Evolutionary conservation across 2,329 filamentous ascomycete genomes (phyloP), one percentile per base, ranked within the genome.

Genomic region (Sclerotinia borealis): DNA sequence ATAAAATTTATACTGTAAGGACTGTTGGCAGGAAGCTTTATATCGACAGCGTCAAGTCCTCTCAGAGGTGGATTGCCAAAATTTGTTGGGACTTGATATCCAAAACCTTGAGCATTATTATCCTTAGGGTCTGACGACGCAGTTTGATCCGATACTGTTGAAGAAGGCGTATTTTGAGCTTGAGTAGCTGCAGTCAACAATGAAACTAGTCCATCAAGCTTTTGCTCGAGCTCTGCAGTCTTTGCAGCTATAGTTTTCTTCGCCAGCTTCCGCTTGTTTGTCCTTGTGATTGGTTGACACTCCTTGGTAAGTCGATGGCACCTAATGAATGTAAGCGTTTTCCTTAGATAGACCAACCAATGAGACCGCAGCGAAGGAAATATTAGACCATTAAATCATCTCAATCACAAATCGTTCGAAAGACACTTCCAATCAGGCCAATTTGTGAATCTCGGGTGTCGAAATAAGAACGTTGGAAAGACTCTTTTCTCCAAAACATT

Each of bases 191-290:
- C 27, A n/a, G 60, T 45, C 34, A 63, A 36, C 15, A 63, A 59
- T 13, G 61, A 59, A 34, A 67, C 62, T 15, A 68, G 27, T 11
- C 64, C 65, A 34, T 68, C 65, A 22, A 68, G 65, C 37, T 67
- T 68, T 49, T 65, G 51, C 49, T 68, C 66, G 13, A 68, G 63
- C 29, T 64, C 63, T 45, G 66, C 66, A 11, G 66, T 65, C 43
- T 65, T 68, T 10, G 55, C n/a, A 34, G 63, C 61, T 55, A 60
- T 39, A 31, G 52, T 62, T 55, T 62, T 68, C 15, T 39, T 50
- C 25, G 29, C 52, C 15, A 52, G 52, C 56, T 60, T 68, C 29
- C 61, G 63, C 19, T 61, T 64, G n/a, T 62, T 55, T 22, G 51
- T 52, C 36, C 54, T 62, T 36, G 48, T 41, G 25, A 61, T 58